Percentiles rank a stretch among this genome's conserved stretches.
These are phyloP conservation scores for Paraurostyla sp. DNA, from an alignment of 73 alveolate species.

Conservation along the genomic window DNA sequence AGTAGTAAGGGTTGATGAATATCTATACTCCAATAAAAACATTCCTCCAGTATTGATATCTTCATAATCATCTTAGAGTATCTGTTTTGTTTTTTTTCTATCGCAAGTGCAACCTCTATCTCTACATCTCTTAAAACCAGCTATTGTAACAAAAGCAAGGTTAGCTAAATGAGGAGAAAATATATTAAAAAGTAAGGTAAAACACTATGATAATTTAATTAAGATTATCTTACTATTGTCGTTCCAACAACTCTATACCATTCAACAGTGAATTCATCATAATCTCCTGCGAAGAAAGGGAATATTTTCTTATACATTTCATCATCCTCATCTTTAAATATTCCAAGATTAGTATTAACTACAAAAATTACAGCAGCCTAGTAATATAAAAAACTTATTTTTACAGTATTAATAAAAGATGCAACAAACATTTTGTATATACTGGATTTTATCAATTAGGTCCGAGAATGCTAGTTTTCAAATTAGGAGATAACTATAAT, in stretches of 20 bases:
- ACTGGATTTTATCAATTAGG: constrained; percentile 46
- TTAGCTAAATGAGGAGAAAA: constrained; percentile 63
- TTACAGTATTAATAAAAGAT: constrained; percentile 71
- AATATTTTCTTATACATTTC: constrained; percentile 21
- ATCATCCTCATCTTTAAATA: neutral
- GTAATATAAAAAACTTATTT: too few relatives aligned
- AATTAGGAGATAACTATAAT: constrained; percentile 55
- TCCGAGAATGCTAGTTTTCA: constrained; percentile 63
- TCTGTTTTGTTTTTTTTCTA: constrained; percentile 25
- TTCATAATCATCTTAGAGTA: constrained; percentile 60
- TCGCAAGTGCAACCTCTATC: neutral
- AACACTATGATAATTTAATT: neutral
- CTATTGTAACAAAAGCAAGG: neutral
- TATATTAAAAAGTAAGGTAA: constrained; percentile 47
- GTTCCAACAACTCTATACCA: constrained; percentile 73
- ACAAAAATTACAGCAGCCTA: constrained; percentile 61
- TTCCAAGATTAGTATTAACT: constrained; percentile 56
- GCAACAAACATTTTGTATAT: constrained; percentile 75
- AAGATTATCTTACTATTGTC: constrained; percentile 46
- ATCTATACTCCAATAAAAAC: constrained; percentile 69
- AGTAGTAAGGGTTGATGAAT: constrained; percentile 54
- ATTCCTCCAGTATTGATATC: constrained; percentile 65
- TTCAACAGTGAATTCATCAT: constrained; percentile 64
- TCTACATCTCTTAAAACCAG: neutral
- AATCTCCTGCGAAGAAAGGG: constrained; percentile 69